Conservation (phyloP, 2,329 filamentous ascomycete species). For the Alternaria sp. region DNA sequence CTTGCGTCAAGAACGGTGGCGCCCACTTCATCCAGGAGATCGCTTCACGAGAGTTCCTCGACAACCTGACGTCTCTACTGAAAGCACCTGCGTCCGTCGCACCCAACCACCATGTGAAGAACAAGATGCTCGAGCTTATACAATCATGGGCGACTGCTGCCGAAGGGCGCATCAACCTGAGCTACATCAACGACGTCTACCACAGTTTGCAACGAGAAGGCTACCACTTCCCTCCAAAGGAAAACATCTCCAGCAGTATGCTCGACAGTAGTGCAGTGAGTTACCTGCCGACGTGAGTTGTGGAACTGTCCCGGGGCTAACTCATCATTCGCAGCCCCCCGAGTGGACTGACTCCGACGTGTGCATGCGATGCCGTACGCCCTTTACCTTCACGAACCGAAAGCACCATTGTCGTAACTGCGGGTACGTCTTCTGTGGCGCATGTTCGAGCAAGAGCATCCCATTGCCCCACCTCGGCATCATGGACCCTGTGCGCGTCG, state of each 20-base stretch:
- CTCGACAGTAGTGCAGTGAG: constrained; percentile 92
- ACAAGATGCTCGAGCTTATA: constrained; percentile 90
- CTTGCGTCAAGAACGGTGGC: constrained; percentile 98
- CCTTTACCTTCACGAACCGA: constrained; percentile 97
- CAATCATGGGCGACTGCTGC: constrained; percentile 93
- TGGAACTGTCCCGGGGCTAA: constrained; percentile 3
- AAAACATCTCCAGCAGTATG: constrained; percentile 93
- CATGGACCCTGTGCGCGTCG: constrained; percentile 86
- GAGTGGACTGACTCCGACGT: constrained; percentile 99
- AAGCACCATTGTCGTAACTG: constrained; percentile 99
- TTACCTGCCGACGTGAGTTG: constrained; percentile 25
- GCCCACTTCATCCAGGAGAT: constrained; percentile 95
- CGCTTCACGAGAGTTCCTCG: constrained; percentile 97
- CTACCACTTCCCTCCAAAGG: constrained; percentile 86
- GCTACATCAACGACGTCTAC: constrained; percentile 90
- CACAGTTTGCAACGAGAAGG: constrained; percentile 81
- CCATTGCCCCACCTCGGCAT: constrained; percentile 94
- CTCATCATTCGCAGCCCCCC: constrained; percentile 69
- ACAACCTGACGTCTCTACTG: constrained; percentile 89
- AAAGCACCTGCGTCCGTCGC: constrained; percentile 78
- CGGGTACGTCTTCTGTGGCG: constrained; percentile 94
- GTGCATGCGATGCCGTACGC: constrained; percentile 94
- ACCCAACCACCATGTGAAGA: constrained; percentile 83
- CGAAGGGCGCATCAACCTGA: constrained; percentile 81
- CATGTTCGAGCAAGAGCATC: constrained; percentile 88